Conservation (phyloP, 2,329 filamentous ascomycete genomes). For the Monosporascus ibericus region DNA sequence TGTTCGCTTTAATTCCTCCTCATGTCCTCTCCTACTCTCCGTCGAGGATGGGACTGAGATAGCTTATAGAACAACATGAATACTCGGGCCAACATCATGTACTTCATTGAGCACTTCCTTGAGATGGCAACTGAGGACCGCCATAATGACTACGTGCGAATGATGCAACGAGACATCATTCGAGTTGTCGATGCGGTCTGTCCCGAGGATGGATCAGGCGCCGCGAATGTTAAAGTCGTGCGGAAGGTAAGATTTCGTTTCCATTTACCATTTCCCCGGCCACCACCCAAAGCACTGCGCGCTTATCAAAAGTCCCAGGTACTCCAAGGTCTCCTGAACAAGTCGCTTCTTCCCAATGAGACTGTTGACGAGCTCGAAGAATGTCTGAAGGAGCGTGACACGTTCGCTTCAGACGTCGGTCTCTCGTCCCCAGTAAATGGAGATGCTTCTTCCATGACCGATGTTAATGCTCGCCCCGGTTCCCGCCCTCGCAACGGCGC, state of each 20-base stretch:
- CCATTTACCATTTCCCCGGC: neutral
- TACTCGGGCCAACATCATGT: constrained; percentile 96
- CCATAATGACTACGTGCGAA: constrained; percentile 76
- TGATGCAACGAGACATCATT: constrained; percentile 92
- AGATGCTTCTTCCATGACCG: constrained; percentile 34
- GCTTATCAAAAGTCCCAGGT: constrained; percentile 39
- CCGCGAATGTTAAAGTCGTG: constrained; percentile 90
- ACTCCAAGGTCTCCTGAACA: constrained; percentile 62
- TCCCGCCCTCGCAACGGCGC: constrained; percentile 21
- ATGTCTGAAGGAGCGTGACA: constrained; percentile 73
- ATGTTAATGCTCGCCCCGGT: constrained; percentile 32
- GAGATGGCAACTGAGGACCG: constrained; percentile 74
- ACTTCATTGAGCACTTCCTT: constrained; percentile 93
- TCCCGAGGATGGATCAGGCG: constrained; percentile 77
- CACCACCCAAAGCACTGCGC: neutral
- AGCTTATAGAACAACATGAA: constrained; percentile 81
- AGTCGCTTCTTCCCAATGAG: constrained; percentile 66
- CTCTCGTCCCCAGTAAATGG: constrained; percentile 42
- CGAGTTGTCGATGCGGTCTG: constrained; percentile 88
- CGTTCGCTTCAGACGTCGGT: constrained; percentile 49
- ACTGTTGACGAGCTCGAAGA: constrained; percentile 76
- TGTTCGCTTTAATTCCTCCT: constrained; percentile 13
- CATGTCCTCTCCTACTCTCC: neutral
- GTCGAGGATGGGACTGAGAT: neutral
- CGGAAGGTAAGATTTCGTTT: constrained; percentile 54